Evolutionary conservation across 2,329 filamentous ascomycete genomes (phyloP), one percentile per base, ranked within the genome.

Genomic region (Neonectria faginata): DNA sequence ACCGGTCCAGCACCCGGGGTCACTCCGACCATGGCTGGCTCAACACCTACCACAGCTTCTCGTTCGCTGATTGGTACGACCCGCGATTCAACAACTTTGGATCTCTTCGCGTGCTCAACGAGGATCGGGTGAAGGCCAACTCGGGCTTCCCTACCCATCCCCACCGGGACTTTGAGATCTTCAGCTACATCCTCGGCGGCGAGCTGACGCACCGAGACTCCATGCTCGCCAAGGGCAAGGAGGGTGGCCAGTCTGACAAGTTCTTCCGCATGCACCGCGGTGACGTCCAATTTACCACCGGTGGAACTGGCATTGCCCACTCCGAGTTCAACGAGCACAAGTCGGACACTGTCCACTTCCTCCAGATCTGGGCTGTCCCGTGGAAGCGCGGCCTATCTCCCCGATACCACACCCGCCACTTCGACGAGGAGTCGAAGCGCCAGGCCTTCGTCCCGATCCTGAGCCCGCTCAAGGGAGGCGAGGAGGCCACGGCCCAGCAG

Each of bases 211-310:
- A 97, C 82, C 90, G 93, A 52, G 93, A 97, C 80, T 92, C 88
- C 65, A 94, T 97, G 90, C 87, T 92, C 71, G 87, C 88, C 78
- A 92, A 90, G 79, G 88, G 88, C 50, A 79, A 82, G 20, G 89
- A 91, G 74, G 87, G 84, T 22, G 83, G 77, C 16, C 80, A 83
- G 67, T 85, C 85, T 47, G 88, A 92, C 75, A 83, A 88, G 70
- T 92, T 92, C 75, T 92, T 84, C 74, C 83, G 88, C 36, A 90
- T 97, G 83, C 86, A 87, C 73, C 85, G 92, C 41, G 92, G 93
- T 12, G 93, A 97, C 77, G 92, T 97, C 48, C 93, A 97, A 75
- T 97, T 97, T 79, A 97, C 93, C 10, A 94, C 91, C 14, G 93
- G 92, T n/a, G 93, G 93, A 59, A 93, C 88, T 5, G 89, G 89